Evolutionary conservation across 2,329 filamentous ascomycete species (phyloP).

Genomic region (Lithohypha guttulata): DNA sequence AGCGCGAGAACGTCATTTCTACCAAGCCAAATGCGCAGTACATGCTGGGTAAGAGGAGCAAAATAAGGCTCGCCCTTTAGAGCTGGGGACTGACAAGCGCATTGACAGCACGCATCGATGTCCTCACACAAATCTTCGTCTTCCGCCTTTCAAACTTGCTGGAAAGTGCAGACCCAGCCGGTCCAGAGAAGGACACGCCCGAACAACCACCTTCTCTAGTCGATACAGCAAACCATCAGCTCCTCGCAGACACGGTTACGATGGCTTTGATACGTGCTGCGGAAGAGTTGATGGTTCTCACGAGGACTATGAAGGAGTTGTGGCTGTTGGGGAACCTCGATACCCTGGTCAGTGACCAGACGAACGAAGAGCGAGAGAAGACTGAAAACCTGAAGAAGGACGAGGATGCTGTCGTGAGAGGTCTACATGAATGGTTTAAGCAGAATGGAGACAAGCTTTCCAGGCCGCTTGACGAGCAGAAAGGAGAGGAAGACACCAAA

Average conservation of each 20-base stretch:
- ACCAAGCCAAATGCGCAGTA: not conserved
- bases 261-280: conserved; percentile 49
- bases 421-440: conserved; percentile 9
- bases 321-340: conserved; percentile 58
- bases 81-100: not conserved
- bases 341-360: conserved; percentile 38
- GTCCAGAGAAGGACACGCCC: conserved; percentile 1
- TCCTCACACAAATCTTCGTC: conserved; percentile 17
- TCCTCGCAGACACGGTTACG: conserved; percentile 44
- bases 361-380: conserved; percentile 31
- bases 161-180: conserved; percentile 13
- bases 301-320: conserved; percentile 53
- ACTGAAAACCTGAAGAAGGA: conserved; percentile 35
- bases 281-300: conserved; percentile 51
- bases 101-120: conserved; percentile 15
- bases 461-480: not conserved
- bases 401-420: conserved; percentile 32
- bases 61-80: not conserved
- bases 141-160: conserved; percentile 19
- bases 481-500: not conserved
- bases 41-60: conserved; percentile 5
- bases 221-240: conserved; percentile 45
- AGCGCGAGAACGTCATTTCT: conserved; percentile 2
- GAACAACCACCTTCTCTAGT: conserved; percentile 27
- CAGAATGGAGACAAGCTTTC: conserved; percentile 1